Evolutionary conservation across 306 rosid genomes (phyloP).

Genomic region (Vachellia pachyceras): DNA sequence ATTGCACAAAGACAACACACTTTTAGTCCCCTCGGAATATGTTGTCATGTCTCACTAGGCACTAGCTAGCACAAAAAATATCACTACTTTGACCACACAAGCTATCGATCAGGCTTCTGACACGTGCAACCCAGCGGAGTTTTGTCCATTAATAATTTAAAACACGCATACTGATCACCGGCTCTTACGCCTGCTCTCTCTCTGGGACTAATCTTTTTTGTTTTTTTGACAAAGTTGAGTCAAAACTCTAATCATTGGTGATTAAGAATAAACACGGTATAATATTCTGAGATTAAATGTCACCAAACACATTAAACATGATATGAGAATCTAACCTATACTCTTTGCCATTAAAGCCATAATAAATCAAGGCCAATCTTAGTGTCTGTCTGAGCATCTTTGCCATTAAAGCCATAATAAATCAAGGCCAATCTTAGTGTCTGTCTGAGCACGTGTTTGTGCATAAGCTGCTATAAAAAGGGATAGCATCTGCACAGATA

Average conservation of each 20-base stretch:
- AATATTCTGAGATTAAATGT: neutral
- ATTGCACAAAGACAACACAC: conserved; percentile 15
- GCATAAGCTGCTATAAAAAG: neutral
- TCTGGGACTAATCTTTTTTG: neutral
- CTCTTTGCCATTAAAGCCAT: neutral
- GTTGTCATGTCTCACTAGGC: conserved; percentile 42
- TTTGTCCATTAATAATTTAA: conserved; percentile 12
- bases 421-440: neutral
- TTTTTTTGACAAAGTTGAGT: conserved; percentile 35
- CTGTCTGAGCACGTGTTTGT: neutral
- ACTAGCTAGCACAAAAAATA: conserved; percentile 12
- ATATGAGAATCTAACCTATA: neutral
- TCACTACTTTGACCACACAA: conserved; percentile 31
- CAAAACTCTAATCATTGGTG: conserved; percentile 12
- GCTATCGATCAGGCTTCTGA: conserved; percentile 48
- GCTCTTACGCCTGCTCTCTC: conserved; percentile 34
- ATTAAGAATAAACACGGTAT: neutral
- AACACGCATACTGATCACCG: conserved; percentile 22
- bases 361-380: neutral
- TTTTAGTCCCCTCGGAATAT: conserved; percentile 41
- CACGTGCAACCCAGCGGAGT: conserved; percentile 45
- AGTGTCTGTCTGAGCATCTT: neutral
- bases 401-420: neutral
- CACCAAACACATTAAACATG: conserved; percentile 26
- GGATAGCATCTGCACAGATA: neutral